Evolutionary conservation across 305 asterid species (phyloP), one percentile per base, ranked within the genome.

Genomic region (Solanum hybrid): DNA sequence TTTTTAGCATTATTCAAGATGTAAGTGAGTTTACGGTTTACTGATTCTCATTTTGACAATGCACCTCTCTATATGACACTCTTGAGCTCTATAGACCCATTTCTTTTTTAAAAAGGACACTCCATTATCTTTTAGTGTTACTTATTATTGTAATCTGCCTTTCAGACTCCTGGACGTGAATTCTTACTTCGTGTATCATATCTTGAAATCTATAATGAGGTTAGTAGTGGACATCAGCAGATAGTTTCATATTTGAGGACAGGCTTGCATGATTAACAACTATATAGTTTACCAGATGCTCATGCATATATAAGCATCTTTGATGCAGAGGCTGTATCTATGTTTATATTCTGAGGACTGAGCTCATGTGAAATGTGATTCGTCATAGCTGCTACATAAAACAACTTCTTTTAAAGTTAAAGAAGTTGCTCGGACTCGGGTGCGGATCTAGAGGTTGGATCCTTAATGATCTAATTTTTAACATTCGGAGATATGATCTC

Each of bases 141-240:
- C 73, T 84, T 80, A 82, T 84, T 68, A 15, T 79, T 84, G 31
- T 36, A 65, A 38, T 89, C 92, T 92, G 89, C 91, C 86, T 87
- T 93, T 88, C 97, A 98, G 99, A 98, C 99, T 91, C 99, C 99
- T 90, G 99, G 99, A 41, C 92, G 99, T 45, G 99, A 98, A 92
- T 98, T 95, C 93, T 94, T 98, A 91, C 98, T 98, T 91, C 98
- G 99, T 12, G 99, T 98, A 57, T 98, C 99, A 76, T 98, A 97
- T 93, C 96, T 98, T 91, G 99, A 98, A 93, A 98, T 98, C 91
- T 98, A 98, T 93, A 98, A 98, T 78, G 99, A 98, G 99, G 99
- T 98, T 34, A 93, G 98, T 94, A 84, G 88, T 6, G 41, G 29
- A 51, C 76, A 84, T 84, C 88, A 51, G 39, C 88, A 84, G 75